Conservation (phyloP, 2,329 filamentous ascomycete species). For the Nemania sp. region DNA sequence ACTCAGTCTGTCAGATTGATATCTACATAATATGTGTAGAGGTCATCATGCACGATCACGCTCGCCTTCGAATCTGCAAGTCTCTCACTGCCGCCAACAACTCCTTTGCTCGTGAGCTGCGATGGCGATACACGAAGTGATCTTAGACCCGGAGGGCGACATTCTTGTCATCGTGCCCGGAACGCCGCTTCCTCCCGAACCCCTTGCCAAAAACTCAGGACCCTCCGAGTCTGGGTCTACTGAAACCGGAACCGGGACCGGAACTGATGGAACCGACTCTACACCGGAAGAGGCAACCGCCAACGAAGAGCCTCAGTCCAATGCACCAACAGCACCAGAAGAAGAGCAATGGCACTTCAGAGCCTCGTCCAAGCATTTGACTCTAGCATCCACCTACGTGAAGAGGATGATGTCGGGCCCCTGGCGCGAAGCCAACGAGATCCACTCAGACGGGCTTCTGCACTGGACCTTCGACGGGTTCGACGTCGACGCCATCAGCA, state of each 20-base stretch:
- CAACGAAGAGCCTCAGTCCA: neutral
- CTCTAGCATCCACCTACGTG: slow-evolving; percentile 11
- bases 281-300: neutral
- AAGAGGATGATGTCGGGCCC: slow-evolving; percentile 18
- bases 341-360: slow-evolving; percentile 16
- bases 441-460: slow-evolving; percentile 11
- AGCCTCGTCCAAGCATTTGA: slow-evolving; percentile 18
- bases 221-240: neutral
- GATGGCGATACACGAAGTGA: slow-evolving; percentile 9
- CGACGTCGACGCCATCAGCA: slow-evolving; percentile 6
- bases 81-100: neutral
- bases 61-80: neutral
- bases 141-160: slow-evolving; percentile 20
- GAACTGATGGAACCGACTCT: neutral
- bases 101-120: neutral
- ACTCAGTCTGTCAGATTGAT: too few species aligned
- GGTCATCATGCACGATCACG: neutral
- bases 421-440: slow-evolving; percentile 11
- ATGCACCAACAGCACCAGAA: neutral
- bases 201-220: neutral
- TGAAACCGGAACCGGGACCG: neutral
- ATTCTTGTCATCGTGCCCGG: slow-evolving; percentile 16
- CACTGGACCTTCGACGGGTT: slow-evolving; percentile 13
- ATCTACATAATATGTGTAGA: too few species aligned
- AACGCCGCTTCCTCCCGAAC: neutral